Evolutionary conservation across 169 alveolate species (phyloP).

Genomic region (Eimeria necatrix): DNA sequence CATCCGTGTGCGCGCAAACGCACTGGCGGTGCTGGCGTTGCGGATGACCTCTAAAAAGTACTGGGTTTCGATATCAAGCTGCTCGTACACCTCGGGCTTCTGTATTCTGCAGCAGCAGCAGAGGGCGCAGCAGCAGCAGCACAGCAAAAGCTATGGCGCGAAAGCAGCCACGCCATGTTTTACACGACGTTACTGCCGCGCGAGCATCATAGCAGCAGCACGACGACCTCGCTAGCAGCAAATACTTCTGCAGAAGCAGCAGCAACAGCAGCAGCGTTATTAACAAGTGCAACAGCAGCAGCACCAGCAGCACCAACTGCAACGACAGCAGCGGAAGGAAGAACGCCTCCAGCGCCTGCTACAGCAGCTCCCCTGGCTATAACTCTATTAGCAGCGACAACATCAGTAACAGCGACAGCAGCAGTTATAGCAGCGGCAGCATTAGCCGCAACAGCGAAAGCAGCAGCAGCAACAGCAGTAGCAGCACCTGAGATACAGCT

Average conservation of each 20-base stretch:
- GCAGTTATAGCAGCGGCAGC: too few relatives aligned
- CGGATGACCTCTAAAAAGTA: slow-evolving; percentile 60
- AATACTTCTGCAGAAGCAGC: too few relatives aligned
- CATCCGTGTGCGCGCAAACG: not conserved
- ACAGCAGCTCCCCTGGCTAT: too few relatives aligned
- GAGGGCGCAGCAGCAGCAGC: not conserved
- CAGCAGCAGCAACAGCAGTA: not conserved
- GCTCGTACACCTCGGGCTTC: slow-evolving; percentile 75
- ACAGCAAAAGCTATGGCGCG: not conserved
- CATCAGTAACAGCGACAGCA: not conserved
- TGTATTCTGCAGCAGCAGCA: slow-evolving; percentile 8
- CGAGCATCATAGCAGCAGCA: too few relatives aligned
- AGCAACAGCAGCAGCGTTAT: too few relatives aligned
- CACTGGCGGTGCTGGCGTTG: slow-evolving; percentile 43
- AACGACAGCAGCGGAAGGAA: too few relatives aligned
- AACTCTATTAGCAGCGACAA: too few relatives aligned
- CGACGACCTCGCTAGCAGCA: too few relatives aligned
- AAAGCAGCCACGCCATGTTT: not conserved
- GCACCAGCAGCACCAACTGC: too few relatives aligned
- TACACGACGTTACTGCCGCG: too few relatives aligned
- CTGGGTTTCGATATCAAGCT: slow-evolving; percentile 41
- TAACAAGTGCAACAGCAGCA: too few relatives aligned
- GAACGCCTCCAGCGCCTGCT: too few relatives aligned
- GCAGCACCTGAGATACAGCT: slow-evolving; percentile 19
- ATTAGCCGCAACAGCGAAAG: not conserved